Base-by-base conservation (phyloP, 2,329 filamentous ascomycete species). In the Domatiomyces globalis region DNA sequence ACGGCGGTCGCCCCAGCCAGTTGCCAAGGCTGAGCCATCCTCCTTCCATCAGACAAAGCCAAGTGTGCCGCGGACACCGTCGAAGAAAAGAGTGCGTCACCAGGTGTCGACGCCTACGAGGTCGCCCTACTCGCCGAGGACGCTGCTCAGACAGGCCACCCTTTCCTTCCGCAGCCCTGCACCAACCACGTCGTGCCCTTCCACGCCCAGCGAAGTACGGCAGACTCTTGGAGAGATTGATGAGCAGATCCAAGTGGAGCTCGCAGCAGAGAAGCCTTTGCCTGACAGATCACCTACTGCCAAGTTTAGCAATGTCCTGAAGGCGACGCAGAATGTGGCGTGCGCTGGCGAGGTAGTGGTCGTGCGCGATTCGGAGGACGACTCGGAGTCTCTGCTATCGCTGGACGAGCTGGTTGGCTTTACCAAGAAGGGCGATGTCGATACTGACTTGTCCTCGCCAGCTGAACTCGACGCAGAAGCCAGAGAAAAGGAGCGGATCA, bases 301-400 rank as follows among this genome's bases (percentile, higher is more conserved):
- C 60, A 12, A 57, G 56, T 52, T 65, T 42, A 36, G 49, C 18
- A 43, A 54, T 43, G 22, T 54, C 22, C 53, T 58, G 25, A 58
- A 52, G 43, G 62, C 60, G 47, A 68, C 72, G 53, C 70, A 78
- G 63, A 71, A 79, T 59, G 66, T 78, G 10, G 69, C 83, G 51
- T 84, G 71, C 52, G 69, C 75, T 59, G 77, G 77, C 2, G 63
- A 72, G 49, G 66, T 73, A 51, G 63, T 74, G 2, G 60, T 53
- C 22, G 71, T 89, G 43, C 74, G 74, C 45, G 81, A 78, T 50
- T 88, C 85, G 0, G 85, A 89, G 61, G 83, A 85, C n/a, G 76
- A 76, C 17, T 75, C 74, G 25, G 74, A 77, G 47, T 83, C 82
- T 0, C 70, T 77, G 52, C 71, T 67, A 49, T 75, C 73, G 1